These are phyloP conservation scores for Termitomyces sp. DNA, from an alignment of 768 basidiomycete genomes.

Conservation along the genomic window DNA sequence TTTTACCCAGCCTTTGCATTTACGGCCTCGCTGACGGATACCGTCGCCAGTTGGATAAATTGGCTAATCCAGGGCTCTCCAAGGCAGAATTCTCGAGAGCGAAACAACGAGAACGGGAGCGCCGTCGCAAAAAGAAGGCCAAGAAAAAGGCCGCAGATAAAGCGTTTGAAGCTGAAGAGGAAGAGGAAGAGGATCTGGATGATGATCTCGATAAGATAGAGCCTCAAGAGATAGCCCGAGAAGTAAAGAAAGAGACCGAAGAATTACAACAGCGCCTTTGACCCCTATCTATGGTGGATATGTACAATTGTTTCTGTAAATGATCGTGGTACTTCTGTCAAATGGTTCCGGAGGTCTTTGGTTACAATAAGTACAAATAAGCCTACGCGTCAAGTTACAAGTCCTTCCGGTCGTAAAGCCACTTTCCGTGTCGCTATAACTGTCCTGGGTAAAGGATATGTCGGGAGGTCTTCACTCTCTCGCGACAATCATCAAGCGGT, in stretches of 20 bases:
- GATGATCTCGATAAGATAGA: background rate
- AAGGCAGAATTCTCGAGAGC: constrained; percentile 65
- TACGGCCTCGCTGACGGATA: constrained; percentile 16
- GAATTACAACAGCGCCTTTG: background rate
- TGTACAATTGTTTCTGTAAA: background rate
- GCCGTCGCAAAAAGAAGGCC: constrained; percentile 71
- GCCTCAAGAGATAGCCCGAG: background rate
- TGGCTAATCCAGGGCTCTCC: constrained; percentile 72
- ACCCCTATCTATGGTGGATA: background rate
- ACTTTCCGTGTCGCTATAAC: background rate
- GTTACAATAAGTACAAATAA: constrained; percentile 11
- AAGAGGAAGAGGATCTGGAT: constrained; percentile 8
- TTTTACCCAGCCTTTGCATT: constrained; percentile 14
- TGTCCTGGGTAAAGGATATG: constrained; percentile 17
- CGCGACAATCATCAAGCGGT: constrained; percentile 83
- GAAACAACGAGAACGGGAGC: constrained; percentile 71
- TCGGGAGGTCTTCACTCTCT: constrained; percentile 65
- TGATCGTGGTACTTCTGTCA: background rate
- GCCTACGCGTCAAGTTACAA: constrained; percentile 5
- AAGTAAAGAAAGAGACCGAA: background rate
- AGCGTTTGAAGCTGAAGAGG: constrained; percentile 17
- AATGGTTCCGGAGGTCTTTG: background rate
- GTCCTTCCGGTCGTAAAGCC: background rate
- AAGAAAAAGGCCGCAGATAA: constrained; percentile 54
- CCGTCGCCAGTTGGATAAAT: constrained; percentile 55